phyloP scores from a whole-genome alignment of 73 alveolate species.

The Symbiodinium pilosum region DNA sequence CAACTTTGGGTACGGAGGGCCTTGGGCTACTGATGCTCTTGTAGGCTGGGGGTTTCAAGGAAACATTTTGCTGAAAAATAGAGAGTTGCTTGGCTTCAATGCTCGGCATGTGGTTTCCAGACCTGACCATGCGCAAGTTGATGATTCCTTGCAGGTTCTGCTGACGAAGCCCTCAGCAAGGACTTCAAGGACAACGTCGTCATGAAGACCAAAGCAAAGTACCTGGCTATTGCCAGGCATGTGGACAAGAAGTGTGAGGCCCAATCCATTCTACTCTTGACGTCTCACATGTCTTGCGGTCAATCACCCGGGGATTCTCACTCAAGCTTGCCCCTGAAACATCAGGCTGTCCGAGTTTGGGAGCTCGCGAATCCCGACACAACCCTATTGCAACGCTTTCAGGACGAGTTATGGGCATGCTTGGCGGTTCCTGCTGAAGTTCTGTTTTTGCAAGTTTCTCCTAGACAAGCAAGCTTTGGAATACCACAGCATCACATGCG shows the following conservation, averaged over 20 bases:
- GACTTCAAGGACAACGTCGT: neutral
- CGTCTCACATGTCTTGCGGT: too few relatives aligned
- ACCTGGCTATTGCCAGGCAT: neutral
- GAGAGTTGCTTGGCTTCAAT: too few relatives aligned
- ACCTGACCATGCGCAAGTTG: too few relatives aligned
- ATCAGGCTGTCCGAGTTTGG: neutral
- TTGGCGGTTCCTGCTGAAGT: neutral
- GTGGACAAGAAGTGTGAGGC: conserved; percentile 8
- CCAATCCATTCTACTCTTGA: too few relatives aligned
- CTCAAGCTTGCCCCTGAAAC: too few relatives aligned
- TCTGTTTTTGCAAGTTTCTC: neutral
- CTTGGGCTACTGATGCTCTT: neutral
- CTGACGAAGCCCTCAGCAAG: neutral
- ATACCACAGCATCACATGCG: neutral
- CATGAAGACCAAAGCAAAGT: neutral
- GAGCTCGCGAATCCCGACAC: neutral
- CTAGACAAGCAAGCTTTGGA: neutral
- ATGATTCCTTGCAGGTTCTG: too few relatives aligned
- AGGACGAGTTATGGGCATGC: neutral
- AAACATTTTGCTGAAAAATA: too few relatives aligned
- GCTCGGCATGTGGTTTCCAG: too few relatives aligned
- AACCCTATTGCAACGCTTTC: neutral
- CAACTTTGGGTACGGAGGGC: neutral
- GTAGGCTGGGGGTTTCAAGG: neutral
- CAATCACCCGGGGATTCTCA: too few relatives aligned